Evolutionary conservation across 768 basidiomycete species (phyloP), one percentile per base, ranked within the genome.

Genomic region (Atractiella rhizophila): DNA sequence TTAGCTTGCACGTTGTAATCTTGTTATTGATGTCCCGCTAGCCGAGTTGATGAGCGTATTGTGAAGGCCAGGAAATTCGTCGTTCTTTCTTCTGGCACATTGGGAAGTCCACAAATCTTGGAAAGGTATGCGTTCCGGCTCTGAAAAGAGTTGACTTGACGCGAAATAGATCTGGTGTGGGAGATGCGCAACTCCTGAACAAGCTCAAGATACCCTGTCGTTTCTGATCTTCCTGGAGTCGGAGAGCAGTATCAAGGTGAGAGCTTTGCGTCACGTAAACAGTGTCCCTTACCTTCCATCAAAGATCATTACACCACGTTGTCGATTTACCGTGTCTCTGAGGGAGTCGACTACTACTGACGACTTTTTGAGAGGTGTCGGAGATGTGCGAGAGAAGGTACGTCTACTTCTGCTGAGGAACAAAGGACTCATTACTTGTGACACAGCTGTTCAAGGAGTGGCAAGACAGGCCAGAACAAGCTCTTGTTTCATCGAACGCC

Each of bases 161-260:
- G 16, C 6, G 23, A 20, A 12, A 7, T 28, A 70, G 62, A 74
- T 76, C 48, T 34, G 73, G 74, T 54, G 71, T 76, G 21, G 74
- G 73, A 33, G 61, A 61, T 40, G 63, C 65, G 18, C 57, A 62
- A 28, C 55, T 70, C 29, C 59, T 76, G 49, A 66, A 68, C 57
- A 30, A 44, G 33, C 51, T 70, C 41, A 66, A 66, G 47, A 61
- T 74, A 56, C n/a, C 67, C 70, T 54, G 66, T 70, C 35, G 68
- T 74, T 47, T 71, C 69, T 47, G 71, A 76, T 50, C 65, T 76
- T 43, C 71, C 73, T 6, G 73, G 74, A 35, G 73, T 75, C 41
- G 73, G 72, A 33, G 71, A 74, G 56, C 59, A 75, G 55, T 76
- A 75, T 57, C 73, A 25, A 18, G 23, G 23, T 27, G 1, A 19